Evolutionary conservation across 257 asterid species (phyloP), one percentile per base, ranked within the genome.

Genomic region (Linderniella brevidens): DNA sequence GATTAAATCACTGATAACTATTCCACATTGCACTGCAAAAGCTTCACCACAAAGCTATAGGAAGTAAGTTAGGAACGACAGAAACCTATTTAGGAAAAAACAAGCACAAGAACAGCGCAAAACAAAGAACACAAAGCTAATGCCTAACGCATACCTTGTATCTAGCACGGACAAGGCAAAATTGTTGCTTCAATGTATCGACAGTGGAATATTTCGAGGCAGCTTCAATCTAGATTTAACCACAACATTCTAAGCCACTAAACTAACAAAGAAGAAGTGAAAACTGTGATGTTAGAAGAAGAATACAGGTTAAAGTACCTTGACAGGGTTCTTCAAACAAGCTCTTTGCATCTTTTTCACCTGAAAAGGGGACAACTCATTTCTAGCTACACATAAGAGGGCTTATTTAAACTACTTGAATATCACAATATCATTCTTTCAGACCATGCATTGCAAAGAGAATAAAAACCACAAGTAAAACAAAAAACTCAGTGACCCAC

Each of bases 311-410:
- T 8, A 25, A 35, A 50, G 59, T 72, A 79, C 98, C 92, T 78
- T 84, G 13, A 88, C 94, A 55, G 96, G 95, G 51, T 88, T 78
- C 61, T 68, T 80, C 60, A 88, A 60, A 72, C 95, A 84, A 56
- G 94, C 94, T 68, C 95, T 72, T 74, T 88, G 95, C 18, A 88
- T 72, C 79, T 88, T 88, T 64, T 65, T 59, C 64, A 88, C 97
- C 97, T 88, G 78, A 41, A 63, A 60, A 12, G 37, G 51, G 37
- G 54, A 55, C 5, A 8, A 13, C 3, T 39, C 43, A 39, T 39
- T 39, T 39, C 9, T 6, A 37, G 43, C 3, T 10, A 3, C 9
- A 11, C 3, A 39, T 10, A n/a, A 10, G 43, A 9, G n/a, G 15
- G 4, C 9, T 3, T 2, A 37, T 37, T 10, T 25, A 25, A 25